Conservation (phyloP, 192 early-diverging fungal species). For the Podila horticola region DNA sequence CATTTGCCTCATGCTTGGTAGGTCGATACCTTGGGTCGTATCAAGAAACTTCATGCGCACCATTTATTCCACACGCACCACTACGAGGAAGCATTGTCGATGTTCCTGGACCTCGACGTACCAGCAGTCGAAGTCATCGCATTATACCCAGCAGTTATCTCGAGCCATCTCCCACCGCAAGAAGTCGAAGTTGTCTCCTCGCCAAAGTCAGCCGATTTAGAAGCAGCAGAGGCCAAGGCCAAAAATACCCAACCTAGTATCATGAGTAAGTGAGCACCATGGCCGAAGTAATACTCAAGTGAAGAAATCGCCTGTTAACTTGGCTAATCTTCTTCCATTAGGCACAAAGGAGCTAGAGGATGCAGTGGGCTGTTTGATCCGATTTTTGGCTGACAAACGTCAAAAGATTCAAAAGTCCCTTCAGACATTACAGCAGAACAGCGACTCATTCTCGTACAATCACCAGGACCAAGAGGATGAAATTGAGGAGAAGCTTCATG, state of each 20-base stretch:
- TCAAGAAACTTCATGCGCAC: constrained; percentile 73
- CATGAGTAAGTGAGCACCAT: constrained; percentile 29
- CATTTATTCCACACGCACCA: constrained; percentile 72
- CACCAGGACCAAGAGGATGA: constrained; percentile 50
- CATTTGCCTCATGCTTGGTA: neutral
- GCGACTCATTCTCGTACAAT: constrained; percentile 31
- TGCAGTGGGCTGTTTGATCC: constrained; percentile 75
- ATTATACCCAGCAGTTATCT: constrained; percentile 75
- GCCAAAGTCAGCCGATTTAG: constrained; percentile 39
- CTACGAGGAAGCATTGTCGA: constrained; percentile 73
- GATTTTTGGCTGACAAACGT: constrained; percentile 90
- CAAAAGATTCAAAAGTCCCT: constrained; percentile 73
- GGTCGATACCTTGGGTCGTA: constrained; percentile 68
- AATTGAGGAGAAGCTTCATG: constrained; percentile 31
- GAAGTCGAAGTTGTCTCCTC: constrained; percentile 28
- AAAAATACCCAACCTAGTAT: constrained; percentile 30
- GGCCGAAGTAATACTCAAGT: too few species aligned
- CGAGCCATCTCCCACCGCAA: constrained; percentile 62
- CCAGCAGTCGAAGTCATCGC: constrained; percentile 74
- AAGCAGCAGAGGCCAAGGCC: constrained; percentile 4
- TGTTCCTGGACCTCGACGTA: constrained; percentile 74
- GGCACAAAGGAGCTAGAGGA: constrained; percentile 69
- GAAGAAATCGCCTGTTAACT: neutral
- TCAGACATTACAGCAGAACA: constrained; percentile 20
- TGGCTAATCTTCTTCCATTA: constrained; percentile 3